Evolutionary conservation across 768 basidiomycete species (phyloP).

Genomic region (Mrakia blollopis): DNA sequence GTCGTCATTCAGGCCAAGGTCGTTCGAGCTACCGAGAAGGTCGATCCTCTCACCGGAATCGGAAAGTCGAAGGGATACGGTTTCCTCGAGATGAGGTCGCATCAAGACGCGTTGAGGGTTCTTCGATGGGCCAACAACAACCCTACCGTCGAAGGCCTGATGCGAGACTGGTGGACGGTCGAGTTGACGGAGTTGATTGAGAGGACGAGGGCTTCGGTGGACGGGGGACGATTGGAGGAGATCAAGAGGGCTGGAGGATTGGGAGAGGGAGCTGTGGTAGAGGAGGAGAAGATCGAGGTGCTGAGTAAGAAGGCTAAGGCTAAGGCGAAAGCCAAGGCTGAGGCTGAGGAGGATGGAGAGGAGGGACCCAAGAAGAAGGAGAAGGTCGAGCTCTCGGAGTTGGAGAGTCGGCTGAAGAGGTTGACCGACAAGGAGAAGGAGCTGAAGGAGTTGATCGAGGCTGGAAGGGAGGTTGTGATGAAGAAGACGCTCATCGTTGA

Average conservation of each 20-base stretch:
- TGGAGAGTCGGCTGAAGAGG: conserved; percentile 56
- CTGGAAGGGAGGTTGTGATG: conserved; percentile 40
- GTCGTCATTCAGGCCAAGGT: conserved; percentile 87
- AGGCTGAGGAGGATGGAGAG: conserved; percentile 44
- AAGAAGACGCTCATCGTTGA: conserved; percentile 70
- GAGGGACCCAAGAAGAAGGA: conserved; percentile 47
- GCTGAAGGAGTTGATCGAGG: conserved; percentile 38
- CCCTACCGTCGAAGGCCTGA: conserved; percentile 57
- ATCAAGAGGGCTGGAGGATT: conserved; percentile 46
- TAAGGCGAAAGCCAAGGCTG: conserved; percentile 10
- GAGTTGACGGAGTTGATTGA: conserved; percentile 52
- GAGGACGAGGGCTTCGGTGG: conserved; percentile 40
- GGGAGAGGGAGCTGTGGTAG: conserved; percentile 7
- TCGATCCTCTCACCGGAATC: conserved; percentile 79
- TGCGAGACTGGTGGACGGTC: conserved; percentile 79
- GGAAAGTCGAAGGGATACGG: conserved; percentile 91
- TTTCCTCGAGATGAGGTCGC: conserved; percentile 81
- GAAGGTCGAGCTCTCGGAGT: conserved; percentile 43
- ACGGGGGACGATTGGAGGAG: conserved; percentile 48
- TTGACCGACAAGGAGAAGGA: conserved; percentile 56
- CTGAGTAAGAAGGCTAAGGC: conserved; percentile 17
- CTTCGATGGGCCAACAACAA: conserved; percentile 95
- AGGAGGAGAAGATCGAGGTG: conserved; percentile 3
- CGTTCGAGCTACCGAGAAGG: conserved; percentile 79
- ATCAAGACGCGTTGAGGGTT: conserved; percentile 84